Evolutionary conservation across 768 basidiomycete species (phyloP), one percentile per base, ranked within the genome.

Genomic region (Botryobasidium botryosum): DNA sequence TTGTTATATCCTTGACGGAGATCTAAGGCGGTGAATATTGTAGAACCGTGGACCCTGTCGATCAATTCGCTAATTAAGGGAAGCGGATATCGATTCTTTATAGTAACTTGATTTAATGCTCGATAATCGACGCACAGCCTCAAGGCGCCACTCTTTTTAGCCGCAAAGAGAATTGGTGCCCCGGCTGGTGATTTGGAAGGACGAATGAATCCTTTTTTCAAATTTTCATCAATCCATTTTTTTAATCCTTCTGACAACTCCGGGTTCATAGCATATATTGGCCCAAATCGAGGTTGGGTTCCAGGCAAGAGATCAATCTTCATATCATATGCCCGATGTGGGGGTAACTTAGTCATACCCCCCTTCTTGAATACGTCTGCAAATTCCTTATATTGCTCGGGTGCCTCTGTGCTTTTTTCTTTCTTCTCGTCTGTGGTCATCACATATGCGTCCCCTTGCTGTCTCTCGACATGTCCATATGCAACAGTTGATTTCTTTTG

Each of bases 11-110:
- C 48, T 1, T 10, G 6, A 25, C 24, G 20, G 20, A 49, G 10
- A 18, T 50, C 49, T 6, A 50, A n/a, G 13, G 36, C 43, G 25
- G 2, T 41, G 40, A 37, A 42, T 29, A 24, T 28, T 17, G 8
- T 41, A 4, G 32, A 20, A 18, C 32, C 20, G n/a, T 23, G 15
- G 2, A 37, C 33, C 2, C 4, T 3, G 15, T 45, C 35, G 2
- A 45, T 23, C 18, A 45, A 12, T 17, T 45, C 43, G 2, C 2
- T n/a, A n/a, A n/a, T n/a, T n/a, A n/a, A n/a, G n/a, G n/a, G n/a
- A n/a, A n/a, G n/a, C n/a, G n/a, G n/a, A 5, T 26, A 23, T n/a
- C 12, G 33, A 24, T 45, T 37, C 15, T 45, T 45, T 5, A n/a
- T 37, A 10, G 35, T 45, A 25, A 45, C 17, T 7, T 20, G 32